Conservation (phyloP, 768 basidiomycete genomes). For the Boletus subcaerulescens region DNA sequence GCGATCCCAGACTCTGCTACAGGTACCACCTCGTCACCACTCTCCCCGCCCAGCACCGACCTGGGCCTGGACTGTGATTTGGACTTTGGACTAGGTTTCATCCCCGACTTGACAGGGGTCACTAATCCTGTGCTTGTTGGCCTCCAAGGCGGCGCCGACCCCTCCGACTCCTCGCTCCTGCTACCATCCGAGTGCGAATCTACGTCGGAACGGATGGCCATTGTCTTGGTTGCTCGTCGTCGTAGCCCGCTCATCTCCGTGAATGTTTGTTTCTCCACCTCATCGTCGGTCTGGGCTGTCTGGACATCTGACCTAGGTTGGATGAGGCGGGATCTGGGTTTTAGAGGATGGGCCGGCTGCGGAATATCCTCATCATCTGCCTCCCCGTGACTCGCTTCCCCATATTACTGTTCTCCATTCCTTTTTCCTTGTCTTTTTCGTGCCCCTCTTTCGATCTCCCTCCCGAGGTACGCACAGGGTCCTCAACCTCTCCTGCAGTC, state of each 20-base stretch:
- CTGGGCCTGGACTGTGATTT: slow-evolving; percentile 5
- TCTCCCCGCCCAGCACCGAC: not conserved
- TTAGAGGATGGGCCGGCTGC: not conserved
- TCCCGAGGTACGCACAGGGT: not conserved
- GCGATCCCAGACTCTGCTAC: not conserved
- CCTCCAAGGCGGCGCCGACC: slow-evolving; percentile 14
- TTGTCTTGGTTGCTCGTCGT: not conserved
- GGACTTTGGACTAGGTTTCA: slow-evolving; percentile 24
- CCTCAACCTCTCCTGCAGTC: not conserved
- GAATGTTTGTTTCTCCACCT: not conserved
- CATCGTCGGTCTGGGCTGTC: not conserved
- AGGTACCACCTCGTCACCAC: not conserved
- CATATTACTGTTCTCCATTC: not conserved
- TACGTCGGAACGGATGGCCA: not conserved
- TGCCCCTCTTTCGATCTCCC: not conserved
- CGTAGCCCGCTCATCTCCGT: not conserved
- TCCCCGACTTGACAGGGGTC: slow-evolving; percentile 27
- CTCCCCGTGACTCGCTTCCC: not conserved
- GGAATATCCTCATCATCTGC: not conserved
- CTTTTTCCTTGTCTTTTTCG: not conserved
- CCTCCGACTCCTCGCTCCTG: not conserved
- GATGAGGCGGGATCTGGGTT: not conserved
- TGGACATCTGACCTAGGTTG: not conserved
- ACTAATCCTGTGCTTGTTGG: not conserved
- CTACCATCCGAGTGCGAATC: not conserved